A percentile compares a stretch with the other conserved stretches of the same genome.
These are phyloP conservation scores for Sugiyamaella valdiviana DNA, from an alignment of 805 yeast genomes.

Conservation along the genomic window DNA sequence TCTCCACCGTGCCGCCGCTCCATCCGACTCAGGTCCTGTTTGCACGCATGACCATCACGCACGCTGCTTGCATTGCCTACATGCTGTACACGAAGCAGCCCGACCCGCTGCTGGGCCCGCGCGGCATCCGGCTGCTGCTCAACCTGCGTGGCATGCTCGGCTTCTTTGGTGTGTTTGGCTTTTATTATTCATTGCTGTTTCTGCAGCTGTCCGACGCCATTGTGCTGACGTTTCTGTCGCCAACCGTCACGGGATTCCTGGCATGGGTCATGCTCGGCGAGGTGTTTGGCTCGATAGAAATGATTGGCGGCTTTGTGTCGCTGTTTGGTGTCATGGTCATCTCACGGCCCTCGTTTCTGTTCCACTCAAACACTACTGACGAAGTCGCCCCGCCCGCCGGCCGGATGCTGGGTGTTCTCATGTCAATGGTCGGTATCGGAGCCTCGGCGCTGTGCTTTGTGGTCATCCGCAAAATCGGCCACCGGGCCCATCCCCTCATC, in stretches of 20 bases:
- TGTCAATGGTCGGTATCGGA: slow-evolving; percentile 59
- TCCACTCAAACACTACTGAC: slow-evolving; percentile 36
- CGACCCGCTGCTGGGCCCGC: slow-evolving; percentile 67
- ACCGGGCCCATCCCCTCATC: slow-evolving; percentile 69
- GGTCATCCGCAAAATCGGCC: slow-evolving; percentile 67
- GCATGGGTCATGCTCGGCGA: slow-evolving; percentile 68
- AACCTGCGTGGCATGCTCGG: slow-evolving; percentile 65
- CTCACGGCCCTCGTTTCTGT: slow-evolving; percentile 72
- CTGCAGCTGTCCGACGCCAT: slow-evolving; percentile 76
- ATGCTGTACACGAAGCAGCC: slow-evolving; percentile 48
- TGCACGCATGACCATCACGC: slow-evolving; percentile 71
- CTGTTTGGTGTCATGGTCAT: slow-evolving; percentile 71
- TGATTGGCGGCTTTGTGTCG: slow-evolving; percentile 60
- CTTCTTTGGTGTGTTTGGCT: slow-evolving; percentile 71
- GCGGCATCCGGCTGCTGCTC: slow-evolving; percentile 47
- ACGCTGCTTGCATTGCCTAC: slow-evolving; percentile 49
- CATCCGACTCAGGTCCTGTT: slow-evolving; percentile 75
- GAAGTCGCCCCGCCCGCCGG: slow-evolving; percentile 13
- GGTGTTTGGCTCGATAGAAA: slow-evolving; percentile 59
- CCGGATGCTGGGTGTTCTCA: slow-evolving; percentile 54
- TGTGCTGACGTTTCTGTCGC: slow-evolving; percentile 70
- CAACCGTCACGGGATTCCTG: slow-evolving; percentile 66
- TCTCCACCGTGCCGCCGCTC: slow-evolving; percentile 59
- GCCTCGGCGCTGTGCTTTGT: slow-evolving; percentile 70
- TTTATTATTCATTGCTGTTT: slow-evolving; percentile 68